phyloP scores from a whole-genome alignment of 139 green algal genomes.

The Chlamydomonas sphaeroides region DNA sequence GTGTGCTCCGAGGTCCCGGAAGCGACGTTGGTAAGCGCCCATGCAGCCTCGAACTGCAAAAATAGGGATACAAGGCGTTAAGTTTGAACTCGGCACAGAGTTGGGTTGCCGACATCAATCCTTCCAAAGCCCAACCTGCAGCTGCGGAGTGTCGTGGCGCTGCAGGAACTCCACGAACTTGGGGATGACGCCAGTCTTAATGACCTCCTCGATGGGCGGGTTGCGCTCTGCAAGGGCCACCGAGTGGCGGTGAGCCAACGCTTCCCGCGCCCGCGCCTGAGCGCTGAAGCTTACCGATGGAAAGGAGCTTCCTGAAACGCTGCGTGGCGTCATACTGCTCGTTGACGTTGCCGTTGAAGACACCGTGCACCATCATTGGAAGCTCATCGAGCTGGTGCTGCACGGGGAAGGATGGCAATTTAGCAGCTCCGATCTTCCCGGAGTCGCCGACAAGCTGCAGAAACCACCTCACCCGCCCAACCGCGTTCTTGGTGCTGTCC shows the following conservation, averaged over 20 bases:
- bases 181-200: constrained; percentile 93
- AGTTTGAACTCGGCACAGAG: too few relatives aligned
- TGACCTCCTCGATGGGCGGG: constrained; percentile 99
- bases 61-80: background rate
- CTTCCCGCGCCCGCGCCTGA: too few relatives aligned
- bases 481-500: constrained; percentile 53
- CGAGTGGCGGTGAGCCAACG: background rate
- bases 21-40: constrained; percentile 99
- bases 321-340: constrained; percentile 96
- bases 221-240: constrained; percentile 84
- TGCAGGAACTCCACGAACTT: constrained; percentile 98
- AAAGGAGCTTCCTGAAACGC: constrained; percentile 98
- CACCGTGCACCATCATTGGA: constrained; percentile 92
- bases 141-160: constrained; percentile 80
- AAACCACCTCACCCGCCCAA: constrained; percentile 23
- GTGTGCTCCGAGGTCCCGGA: constrained; percentile 98
- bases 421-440: background rate
- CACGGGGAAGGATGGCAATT: background rate
- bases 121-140: constrained; percentile 87
- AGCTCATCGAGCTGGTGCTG: constrained; percentile 90
- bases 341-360: constrained; percentile 82
- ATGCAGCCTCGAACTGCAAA: constrained; percentile 95
- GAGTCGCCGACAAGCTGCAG: background rate
- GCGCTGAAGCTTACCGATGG: constrained; percentile 91
- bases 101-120: background rate